These are phyloP conservation scores for Paecilomyces fulvus DNA, from an alignment of 2,329 filamentous ascomycete genomes.

Conservation along the genomic window DNA sequence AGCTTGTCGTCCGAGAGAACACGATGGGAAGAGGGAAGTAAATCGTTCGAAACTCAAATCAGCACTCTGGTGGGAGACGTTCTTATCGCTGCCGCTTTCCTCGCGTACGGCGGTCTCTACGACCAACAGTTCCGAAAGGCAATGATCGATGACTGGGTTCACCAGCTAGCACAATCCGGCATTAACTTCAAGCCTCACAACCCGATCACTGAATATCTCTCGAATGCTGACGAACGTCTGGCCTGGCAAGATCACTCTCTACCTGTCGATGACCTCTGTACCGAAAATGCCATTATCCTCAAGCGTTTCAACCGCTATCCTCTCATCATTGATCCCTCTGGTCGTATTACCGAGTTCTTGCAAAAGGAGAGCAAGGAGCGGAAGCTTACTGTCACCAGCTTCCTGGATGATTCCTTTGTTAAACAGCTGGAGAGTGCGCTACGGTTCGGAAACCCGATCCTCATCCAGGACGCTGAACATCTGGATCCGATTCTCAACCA, in stretches of 20 bases:
- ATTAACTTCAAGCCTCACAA: constrained; percentile 90
- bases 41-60: constrained; percentile 96
- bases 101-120: constrained; percentile 93
- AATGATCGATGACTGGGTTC: constrained; percentile 96
- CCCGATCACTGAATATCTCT: constrained; percentile 91
- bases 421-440: constrained; percentile 96
- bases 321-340: constrained; percentile 95
- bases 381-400: constrained; percentile 91
- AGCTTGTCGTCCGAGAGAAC: constrained; percentile 88
- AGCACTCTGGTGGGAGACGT: constrained; percentile 94
- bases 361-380: constrained; percentile 91
- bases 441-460: constrained; percentile 94
- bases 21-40: constrained; percentile 95
- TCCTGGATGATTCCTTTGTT: constrained; percentile 94
- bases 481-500: constrained; percentile 96
- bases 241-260: constrained; percentile 91
- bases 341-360: constrained; percentile 87
- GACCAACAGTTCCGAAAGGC: constrained; percentile 96
- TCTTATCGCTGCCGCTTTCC: constrained; percentile 89
- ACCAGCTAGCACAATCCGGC: constrained; percentile 87
- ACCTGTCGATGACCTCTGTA: constrained; percentile 94
- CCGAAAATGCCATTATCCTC: constrained; percentile 94
- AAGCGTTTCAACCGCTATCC: constrained; percentile 98
- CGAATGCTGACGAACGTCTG: constrained; percentile 88
- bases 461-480: constrained; percentile 97